Evolutionary conservation across 441 rosid species (phyloP).

Genomic region (Populus hybrid): DNA sequence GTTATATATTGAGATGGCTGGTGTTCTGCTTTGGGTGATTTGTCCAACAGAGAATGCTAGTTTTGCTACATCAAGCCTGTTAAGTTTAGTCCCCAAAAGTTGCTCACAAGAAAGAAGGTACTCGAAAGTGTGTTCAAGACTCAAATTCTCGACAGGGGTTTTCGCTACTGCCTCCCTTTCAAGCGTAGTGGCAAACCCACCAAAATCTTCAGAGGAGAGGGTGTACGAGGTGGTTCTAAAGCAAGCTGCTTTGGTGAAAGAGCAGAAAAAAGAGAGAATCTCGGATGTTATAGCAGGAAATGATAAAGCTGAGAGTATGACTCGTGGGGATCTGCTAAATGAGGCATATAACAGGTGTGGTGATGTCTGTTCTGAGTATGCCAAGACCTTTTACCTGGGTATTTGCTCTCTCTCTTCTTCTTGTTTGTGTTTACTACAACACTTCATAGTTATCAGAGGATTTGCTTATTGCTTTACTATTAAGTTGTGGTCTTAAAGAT

Average conservation of each 20-base stretch:
- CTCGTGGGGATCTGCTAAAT: slow-evolving; percentile 31
- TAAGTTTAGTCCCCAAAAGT: slow-evolving; percentile 19
- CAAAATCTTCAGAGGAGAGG: slow-evolving; percentile 41
- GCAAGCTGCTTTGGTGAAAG: slow-evolving; percentile 48
- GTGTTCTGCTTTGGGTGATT: slow-evolving; percentile 36
- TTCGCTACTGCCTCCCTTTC: slow-evolving; percentile 22
- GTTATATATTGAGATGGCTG: slow-evolving; percentile 20
- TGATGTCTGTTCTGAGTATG: slow-evolving; percentile 55
- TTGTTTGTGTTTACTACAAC: background rate
- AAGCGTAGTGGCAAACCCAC: slow-evolving; percentile 26
- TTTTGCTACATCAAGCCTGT: slow-evolving; percentile 8
- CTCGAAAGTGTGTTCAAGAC: slow-evolving; percentile 4
- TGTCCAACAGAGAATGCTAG: slow-evolving; percentile 35
- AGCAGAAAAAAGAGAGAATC: slow-evolving; percentile 18
- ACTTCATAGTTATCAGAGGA: background rate
- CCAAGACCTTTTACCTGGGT: slow-evolving; percentile 60
- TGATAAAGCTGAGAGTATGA: slow-evolving; percentile 9
- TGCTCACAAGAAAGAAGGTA: slow-evolving; percentile 13
- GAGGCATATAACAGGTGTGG: slow-evolving; percentile 51
- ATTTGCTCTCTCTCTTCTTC: slow-evolving; percentile 3
- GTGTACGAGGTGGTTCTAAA: slow-evolving; percentile 50
- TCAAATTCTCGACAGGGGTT: slow-evolving; percentile 14
- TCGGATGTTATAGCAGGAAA: slow-evolving; percentile 14
- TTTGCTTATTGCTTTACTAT: background rate
- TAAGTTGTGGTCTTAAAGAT: background rate